These are phyloP conservation scores for Solanum sejunctum DNA, from an alignment of 257 asterid genomes.

Conservation along the genomic window DNA sequence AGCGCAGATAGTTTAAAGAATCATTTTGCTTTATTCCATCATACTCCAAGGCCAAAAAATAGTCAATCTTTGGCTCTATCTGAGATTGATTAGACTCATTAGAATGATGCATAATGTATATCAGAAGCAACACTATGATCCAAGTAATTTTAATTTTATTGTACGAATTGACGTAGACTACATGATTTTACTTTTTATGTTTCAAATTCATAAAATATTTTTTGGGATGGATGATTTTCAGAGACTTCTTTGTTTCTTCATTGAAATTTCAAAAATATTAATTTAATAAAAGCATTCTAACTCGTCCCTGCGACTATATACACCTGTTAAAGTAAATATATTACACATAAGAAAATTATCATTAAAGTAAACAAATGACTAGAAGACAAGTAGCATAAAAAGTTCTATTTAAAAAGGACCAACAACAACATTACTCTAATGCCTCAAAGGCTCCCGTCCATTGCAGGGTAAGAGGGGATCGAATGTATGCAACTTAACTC, in stretches of 20 bases:
- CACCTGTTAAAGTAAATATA: not conserved
- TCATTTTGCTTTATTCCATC: too few relatives aligned
- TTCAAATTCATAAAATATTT: not conserved
- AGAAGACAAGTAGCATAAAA: not conserved
- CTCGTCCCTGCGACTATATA: not conserved
- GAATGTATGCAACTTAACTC: too few relatives aligned
- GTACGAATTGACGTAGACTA: not conserved
- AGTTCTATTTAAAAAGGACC: not conserved
- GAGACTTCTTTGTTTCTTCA: not conserved
- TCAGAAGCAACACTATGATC: not conserved
- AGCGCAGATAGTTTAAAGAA: too few relatives aligned
- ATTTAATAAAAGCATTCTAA: not conserved
- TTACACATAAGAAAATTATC: not conserved
- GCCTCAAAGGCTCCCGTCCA: too few relatives aligned
- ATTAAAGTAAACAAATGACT: not conserved
- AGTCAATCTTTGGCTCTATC: too few relatives aligned
- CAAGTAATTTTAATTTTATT: not conserved
- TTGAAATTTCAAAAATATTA: not conserved
- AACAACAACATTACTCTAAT: too few relatives aligned
- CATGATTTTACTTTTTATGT: not conserved
- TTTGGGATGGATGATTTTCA: not conserved
- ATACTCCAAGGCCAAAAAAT: too few relatives aligned
- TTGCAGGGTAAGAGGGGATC: too few relatives aligned
- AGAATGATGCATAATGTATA: not conserved
- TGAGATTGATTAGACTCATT: not conserved